phyloP scores from a whole-genome alignment of 225 moss, liverwort and hornwort genomes.

The Lunularia cruciata region DNA sequence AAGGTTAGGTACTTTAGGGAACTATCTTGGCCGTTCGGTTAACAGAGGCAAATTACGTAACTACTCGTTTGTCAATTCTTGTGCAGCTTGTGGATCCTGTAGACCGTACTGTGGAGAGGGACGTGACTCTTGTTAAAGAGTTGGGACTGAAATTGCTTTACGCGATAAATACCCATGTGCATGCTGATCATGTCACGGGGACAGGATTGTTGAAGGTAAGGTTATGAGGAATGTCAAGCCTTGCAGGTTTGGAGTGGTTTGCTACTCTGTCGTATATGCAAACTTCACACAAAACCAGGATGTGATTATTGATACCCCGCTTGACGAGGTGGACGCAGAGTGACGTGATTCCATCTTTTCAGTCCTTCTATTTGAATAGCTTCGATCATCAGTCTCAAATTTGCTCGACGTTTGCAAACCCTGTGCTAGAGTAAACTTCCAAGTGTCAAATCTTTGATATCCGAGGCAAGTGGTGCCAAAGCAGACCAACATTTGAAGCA shows the following conservation, averaged over 20 bases:
- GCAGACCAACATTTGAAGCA: conserved; percentile 61
- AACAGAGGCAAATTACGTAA: no score
- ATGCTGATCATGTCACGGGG: conserved; percentile 96
- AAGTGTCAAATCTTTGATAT: conserved; percentile 72
- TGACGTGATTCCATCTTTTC: no score
- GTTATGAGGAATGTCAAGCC: no score
- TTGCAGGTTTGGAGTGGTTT: no score
- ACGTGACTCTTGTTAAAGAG: conserved; percentile 69
- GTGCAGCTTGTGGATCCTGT: conserved; percentile 86
- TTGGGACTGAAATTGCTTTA: conserved; percentile 80
- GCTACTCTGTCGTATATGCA: no score
- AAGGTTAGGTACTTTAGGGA: no score
- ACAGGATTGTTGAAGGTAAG: conserved; percentile 83
- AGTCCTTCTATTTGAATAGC: no score
- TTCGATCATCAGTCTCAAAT: conserved; percentile 10
- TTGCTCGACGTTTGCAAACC: conserved; percentile 5
- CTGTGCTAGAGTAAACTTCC: conserved; percentile 53
- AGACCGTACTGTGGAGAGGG: conserved; percentile 75
- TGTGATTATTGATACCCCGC: no score
- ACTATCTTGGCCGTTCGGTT: no score
- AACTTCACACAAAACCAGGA: no score
- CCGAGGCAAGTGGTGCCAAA: conserved; percentile 73
- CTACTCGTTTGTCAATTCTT: not conserved
- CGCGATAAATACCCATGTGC: conserved; percentile 87
- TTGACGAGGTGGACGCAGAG: no score